Conservation (phyloP, 305 asterid species). For the Fraxinus baroniana region DNA sequence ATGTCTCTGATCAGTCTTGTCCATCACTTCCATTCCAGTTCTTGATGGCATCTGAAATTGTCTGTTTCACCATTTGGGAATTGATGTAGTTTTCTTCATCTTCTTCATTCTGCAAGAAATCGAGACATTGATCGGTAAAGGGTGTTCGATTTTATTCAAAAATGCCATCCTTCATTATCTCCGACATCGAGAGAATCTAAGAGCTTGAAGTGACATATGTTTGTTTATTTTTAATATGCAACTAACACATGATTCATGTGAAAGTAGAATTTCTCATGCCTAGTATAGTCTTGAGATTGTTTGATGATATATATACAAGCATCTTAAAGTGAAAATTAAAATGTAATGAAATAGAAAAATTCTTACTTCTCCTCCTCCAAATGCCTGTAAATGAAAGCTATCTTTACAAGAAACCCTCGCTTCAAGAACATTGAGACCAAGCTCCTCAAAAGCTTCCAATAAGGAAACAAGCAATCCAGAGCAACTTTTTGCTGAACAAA, state of each 20-base stretch:
- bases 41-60: conserved; percentile 63
- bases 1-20: conserved; percentile 6
- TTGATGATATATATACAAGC: not conserved
- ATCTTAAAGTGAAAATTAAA: not conserved
- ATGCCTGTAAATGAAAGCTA: conserved; percentile 65
- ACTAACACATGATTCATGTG: too few species aligned
- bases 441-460: conserved; percentile 70
- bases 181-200: not conserved
- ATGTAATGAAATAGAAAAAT: not conserved
- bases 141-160: not conserved
- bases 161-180: not conserved
- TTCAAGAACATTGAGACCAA: conserved; percentile 74
- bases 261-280: too few species aligned
- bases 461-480: conserved; percentile 70
- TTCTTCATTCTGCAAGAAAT: conserved; percentile 51
- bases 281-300: not conserved
- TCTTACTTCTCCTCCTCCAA: conserved; percentile 76
- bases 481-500: conserved; percentile 55
- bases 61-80: conserved; percentile 59
- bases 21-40: conserved; percentile 57
- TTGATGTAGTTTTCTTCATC: conserved; percentile 46
- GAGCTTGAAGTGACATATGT: too few species aligned
- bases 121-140: not conserved
- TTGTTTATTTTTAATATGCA: too few species aligned
- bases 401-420: conserved; percentile 92